Evolutionary conservation across 177 flowering plant species (phyloP), one percentile per base, ranked within the genome.

Genomic region (Telopea speciosissima): DNA sequence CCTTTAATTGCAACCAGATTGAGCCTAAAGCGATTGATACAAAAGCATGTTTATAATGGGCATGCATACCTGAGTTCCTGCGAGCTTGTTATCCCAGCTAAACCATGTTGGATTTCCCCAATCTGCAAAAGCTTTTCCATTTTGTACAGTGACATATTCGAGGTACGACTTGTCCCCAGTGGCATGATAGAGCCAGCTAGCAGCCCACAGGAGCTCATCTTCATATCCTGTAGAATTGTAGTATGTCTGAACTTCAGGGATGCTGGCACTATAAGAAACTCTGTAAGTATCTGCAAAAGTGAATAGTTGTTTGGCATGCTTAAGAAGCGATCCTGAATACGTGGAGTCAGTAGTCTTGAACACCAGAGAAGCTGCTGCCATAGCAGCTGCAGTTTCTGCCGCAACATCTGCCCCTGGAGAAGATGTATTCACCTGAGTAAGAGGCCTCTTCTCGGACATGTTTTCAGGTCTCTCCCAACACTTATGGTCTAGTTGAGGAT

Each of bases 151-250:
- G 52, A 83, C 97, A 79, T 85, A 92, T 0, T 82, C 75, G 58
- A 92, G 79, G 73, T 88, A 92, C 22, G 89, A 66, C 33, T 75
- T 64, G 52, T 92, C 88, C 59, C 82, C 80, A 19, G 97, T 95
- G 56, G 97, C 97, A 78, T 89, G 96, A 74, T 87, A 95, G 56
- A 95, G 87, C 99, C 99, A 95, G 63, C 84, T 74, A 69, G 99
- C 96, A 31, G 99, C 99, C 97, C 99, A 95, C 78, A 95, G 70
- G 70, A 92, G 92, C 82, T 95, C 99, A 75, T 95, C 99, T 22
- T 82, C 86, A 78, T 81, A 92, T 63, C 94, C 97, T 22, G 97
- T 89, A 59, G 97, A 92, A 62, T 95, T 89, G 77, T 95, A 95
- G 76, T 66, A 92, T 3, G 62, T 78, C 74, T 74, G 82, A 21